Evolutionary conservation across 352 stramenopile species (phyloP), one percentile per base, ranked within the genome.

Genomic region (Peronospora farinosa): DNA sequence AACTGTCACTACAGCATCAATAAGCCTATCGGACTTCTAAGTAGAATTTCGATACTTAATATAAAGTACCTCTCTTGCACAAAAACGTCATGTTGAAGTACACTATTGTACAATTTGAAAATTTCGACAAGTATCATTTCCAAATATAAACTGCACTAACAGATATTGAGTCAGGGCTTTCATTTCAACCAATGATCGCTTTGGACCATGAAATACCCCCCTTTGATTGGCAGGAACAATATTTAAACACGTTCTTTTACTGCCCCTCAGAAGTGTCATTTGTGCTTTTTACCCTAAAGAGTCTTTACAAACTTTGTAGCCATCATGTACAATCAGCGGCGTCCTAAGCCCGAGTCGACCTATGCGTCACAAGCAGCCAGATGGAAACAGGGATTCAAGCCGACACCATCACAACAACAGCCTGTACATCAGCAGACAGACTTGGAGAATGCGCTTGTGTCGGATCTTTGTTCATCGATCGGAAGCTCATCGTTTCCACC

Each of bases 401-500:
- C 8, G 5, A 11, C 9, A 5, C 37, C 11, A 8, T 16, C 9
- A 31, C 40, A 47, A 45, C 44, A 51, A 25, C 39, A 40, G 27
- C 35, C 27, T 17, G 30, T 48, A 5, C 37, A 58, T 25, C 66
- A 72, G 5, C 60, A 78, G 41, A 65, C 63, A 13, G 76, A 88
- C 46, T 50, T 90, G 19, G 79, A 90, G 47, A 81, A 72, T 39
- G 72, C 69, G 53, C 68, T 92, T 3, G 64, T 92, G 30, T 71
- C 65, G 7, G 82, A 92, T 51, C 68, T 92, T 13, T 92, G 82
- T 62, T 87, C 82, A 40, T 81, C 77, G 5, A 56, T 77, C 21
- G 82, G 82, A n/a, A 86, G 79, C 15, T 86, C 72, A 28, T 92
- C 82, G 23, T 91, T 90, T 56, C 82, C 82, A 16, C 75, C 82